Evolutionary conservation across 257 asterid species (phyloP).

Genomic region (Scutellaria minor): DNA sequence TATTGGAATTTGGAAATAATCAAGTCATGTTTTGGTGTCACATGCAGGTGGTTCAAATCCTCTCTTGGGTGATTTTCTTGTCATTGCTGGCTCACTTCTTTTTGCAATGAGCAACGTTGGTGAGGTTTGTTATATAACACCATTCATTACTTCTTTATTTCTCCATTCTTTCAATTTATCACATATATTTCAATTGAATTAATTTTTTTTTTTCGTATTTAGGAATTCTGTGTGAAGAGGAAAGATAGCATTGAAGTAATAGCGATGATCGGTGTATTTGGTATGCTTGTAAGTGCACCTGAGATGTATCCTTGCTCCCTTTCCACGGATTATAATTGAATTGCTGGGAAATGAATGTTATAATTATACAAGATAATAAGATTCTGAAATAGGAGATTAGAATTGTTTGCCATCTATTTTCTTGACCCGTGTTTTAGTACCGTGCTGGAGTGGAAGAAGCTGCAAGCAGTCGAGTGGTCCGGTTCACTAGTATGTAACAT

Average conservation of each 20-base stretch:
- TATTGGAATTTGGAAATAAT: too few relatives aligned
- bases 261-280: constrained; percentile 74
- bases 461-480: constrained; percentile 61
- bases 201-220: not conserved
- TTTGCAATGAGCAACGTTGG: constrained; percentile 74
- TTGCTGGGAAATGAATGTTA: too few relatives aligned
- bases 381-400: too few relatives aligned
- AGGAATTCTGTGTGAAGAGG: constrained; percentile 83
- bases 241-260: constrained; percentile 70
- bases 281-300: constrained; percentile 61
- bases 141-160: too few relatives aligned
- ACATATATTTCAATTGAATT: not conserved
- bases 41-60: constrained; percentile 73
- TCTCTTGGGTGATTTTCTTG: constrained; percentile 73
- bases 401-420: not conserved
- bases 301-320: constrained; percentile 65
- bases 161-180: not conserved
- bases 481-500: constrained; percentile 48
- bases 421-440: constrained; percentile 44
- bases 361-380: too few relatives aligned
- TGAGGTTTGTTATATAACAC: constrained; percentile 48
- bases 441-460: constrained; percentile 57
- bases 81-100: constrained; percentile 59
- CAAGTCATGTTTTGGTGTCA: too few relatives aligned
- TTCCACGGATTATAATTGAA: too few relatives aligned